phyloP scores from a whole-genome alignment of 2,329 filamentous ascomycete species.

The Cytospora leucostoma region DNA sequence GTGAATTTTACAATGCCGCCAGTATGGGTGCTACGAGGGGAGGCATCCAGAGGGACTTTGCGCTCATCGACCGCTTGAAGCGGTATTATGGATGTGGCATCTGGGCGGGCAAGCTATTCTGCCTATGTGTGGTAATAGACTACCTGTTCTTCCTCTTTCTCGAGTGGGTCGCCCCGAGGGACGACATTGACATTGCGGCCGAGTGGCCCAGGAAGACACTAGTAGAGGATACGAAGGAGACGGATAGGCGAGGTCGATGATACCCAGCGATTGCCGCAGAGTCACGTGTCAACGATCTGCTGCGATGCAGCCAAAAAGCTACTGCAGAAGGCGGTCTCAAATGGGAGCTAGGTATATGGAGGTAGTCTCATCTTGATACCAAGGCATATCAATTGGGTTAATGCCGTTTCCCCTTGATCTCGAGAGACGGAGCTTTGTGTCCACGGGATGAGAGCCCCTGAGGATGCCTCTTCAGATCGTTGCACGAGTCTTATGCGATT shows the following conservation, averaged over 20 bases:
- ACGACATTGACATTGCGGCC: conserved; percentile 83
- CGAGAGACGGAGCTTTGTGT: neutral
- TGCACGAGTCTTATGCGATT: neutral
- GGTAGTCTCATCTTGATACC: neutral
- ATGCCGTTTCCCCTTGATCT: neutral
- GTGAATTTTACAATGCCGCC: conserved; percentile 77
- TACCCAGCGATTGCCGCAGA: neutral
- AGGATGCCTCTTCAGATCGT: neutral
- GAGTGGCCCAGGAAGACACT: conserved; percentile 82
- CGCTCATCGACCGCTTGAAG: conserved; percentile 91
- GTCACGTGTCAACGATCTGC: neutral
- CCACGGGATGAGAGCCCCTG: neutral
- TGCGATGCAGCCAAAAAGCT: neutral
- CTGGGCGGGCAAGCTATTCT: conserved; percentile 97
- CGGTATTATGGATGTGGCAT: conserved; percentile 97
- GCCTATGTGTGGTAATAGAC: conserved; percentile 89
- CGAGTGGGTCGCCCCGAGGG: conserved; percentile 82
- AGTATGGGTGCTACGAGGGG: conserved; percentile 72
- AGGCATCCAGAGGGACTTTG: conserved; percentile 74
- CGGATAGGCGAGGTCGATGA: conserved; percentile 23
- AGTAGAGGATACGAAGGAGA: conserved; percentile 23
- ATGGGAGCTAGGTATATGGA: neutral
- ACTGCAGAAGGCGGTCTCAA: neutral
- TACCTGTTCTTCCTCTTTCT: conserved; percentile 87
- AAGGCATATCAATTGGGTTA: neutral